These are phyloP conservation scores for Heterobasidion occidentale DNA, from an alignment of 1,284 basidiomycete genomes.

Conservation along the genomic window DNA sequence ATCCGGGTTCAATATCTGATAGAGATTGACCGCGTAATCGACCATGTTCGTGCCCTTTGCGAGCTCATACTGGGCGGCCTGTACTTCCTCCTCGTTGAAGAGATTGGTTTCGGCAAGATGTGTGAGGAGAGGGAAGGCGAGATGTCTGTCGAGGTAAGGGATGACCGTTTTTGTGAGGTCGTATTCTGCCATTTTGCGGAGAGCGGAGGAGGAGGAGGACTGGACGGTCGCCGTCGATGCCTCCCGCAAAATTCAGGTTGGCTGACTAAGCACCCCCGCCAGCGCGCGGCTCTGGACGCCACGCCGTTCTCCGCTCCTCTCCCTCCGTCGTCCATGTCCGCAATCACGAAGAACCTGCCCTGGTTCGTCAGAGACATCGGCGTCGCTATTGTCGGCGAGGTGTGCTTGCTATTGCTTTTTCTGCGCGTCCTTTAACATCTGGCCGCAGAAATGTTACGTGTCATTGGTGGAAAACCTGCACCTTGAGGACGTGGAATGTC, in stretches of 20 bases:
- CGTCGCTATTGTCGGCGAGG: conserved; percentile 77
- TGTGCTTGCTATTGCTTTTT: conserved; percentile 20
- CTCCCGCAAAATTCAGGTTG: no score
- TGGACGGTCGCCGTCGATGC: not conserved
- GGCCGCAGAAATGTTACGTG: conserved; percentile 77
- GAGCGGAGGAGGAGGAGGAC: not conserved
- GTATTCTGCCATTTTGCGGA: conserved; percentile 65
- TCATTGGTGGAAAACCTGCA: conserved; percentile 87
- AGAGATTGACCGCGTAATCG: conserved; percentile 79
- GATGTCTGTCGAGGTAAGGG: conserved; percentile 89
- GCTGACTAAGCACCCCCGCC: no score
- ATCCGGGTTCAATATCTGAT: conserved; percentile 70
- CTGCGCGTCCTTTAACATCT: not conserved
- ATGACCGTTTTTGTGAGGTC: conserved; percentile 91
- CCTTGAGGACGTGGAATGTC: conserved; percentile 75
- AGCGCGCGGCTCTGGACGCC: not conserved
- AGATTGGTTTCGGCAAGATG: conserved; percentile 73
- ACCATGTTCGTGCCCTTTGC: conserved; percentile 97
- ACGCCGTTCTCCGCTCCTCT: conserved; percentile 2
- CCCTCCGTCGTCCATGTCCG: conserved; percentile 39
- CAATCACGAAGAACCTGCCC: conserved; percentile 70
- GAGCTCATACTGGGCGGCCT: conserved; percentile 90
- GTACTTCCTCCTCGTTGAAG: conserved; percentile 72
- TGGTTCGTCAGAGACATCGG: conserved; percentile 78
- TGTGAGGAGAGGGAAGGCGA: conserved; percentile 86